Conservation (phyloP, 345 rosid genomes). For the Populus nigra region DNA sequence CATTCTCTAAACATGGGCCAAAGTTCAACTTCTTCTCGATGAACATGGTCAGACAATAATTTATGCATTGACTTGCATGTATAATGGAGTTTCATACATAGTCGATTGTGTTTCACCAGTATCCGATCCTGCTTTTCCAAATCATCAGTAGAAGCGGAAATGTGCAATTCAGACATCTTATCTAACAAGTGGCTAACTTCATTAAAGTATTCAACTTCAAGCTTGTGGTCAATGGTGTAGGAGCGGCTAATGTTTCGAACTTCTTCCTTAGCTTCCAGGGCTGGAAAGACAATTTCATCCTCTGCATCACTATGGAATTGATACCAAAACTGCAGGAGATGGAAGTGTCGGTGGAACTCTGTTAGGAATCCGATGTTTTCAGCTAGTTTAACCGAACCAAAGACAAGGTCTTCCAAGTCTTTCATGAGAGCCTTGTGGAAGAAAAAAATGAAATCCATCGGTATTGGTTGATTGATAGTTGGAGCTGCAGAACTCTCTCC, state of each 20-base stretch:
- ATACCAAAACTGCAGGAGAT: constrained; percentile 48
- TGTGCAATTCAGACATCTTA: constrained; percentile 48
- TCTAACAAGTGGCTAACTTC: constrained; percentile 57
- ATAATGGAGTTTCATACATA: constrained; percentile 60
- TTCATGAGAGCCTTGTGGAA: constrained; percentile 82
- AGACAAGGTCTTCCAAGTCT: constrained; percentile 67
- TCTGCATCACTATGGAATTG: constrained; percentile 69
- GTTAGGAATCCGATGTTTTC: constrained; percentile 42
- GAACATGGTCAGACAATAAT: constrained; percentile 62
- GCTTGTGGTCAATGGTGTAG: constrained; percentile 65
- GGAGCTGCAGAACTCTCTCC: constrained; percentile 35
- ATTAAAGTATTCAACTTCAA: constrained; percentile 47
- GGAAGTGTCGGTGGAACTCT: constrained; percentile 57
- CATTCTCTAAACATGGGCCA: constrained; percentile 61
- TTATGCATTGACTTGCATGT: constrained; percentile 59
- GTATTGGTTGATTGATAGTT: constrained; percentile 37
- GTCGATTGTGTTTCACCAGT: constrained; percentile 34
- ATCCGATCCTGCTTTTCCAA: constrained; percentile 21
- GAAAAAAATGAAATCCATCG: constrained; percentile 69
- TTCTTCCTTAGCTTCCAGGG: constrained; percentile 65
- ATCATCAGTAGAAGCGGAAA: constrained; percentile 27
- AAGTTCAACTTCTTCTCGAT: constrained; percentile 70
- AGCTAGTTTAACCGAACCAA: constrained; percentile 50
- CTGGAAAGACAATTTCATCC: constrained; percentile 86
- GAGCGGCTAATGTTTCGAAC: constrained; percentile 57